A percentile compares a stretch with the other conserved stretches of the same genome.
These are phyloP conservation scores for Saprolegnia diclina DNA, from an alignment of 352 stramenopile species.

Conservation along the genomic window DNA sequence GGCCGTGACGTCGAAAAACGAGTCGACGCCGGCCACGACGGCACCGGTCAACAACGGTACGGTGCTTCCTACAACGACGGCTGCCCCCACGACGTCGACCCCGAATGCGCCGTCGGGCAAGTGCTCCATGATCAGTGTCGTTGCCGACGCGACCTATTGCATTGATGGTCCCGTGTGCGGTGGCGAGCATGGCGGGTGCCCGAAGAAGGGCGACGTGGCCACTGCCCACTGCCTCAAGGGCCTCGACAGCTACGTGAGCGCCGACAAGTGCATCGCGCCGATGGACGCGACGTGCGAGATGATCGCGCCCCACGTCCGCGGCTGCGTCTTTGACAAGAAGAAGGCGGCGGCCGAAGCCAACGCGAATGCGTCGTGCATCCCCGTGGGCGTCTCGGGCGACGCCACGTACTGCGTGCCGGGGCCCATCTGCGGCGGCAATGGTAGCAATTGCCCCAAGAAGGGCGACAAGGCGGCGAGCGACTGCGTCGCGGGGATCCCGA, in stretches of 20 bases:
- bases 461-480: slow-evolving; percentile 33
- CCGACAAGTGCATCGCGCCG: slow-evolving; percentile 31
- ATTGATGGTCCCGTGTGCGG: slow-evolving; percentile 40
- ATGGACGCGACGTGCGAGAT: slow-evolving; percentile 41
- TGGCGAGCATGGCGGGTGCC: slow-evolving; percentile 31
- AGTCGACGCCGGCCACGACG: neutral
- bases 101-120: neutral
- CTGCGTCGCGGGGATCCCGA: slow-evolving; percentile 31
- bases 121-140: slow-evolving; percentile 37
- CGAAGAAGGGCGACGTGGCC: slow-evolving; percentile 33
- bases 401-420: slow-evolving; percentile 47
- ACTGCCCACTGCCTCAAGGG: slow-evolving; percentile 32
- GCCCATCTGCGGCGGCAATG: slow-evolving; percentile 35
- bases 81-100: neutral
- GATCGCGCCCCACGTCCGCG: slow-evolving; percentile 28
- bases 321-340: slow-evolving; percentile 35
- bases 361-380: slow-evolving; percentile 29
- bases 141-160: slow-evolving; percentile 44
- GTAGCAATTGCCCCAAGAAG: slow-evolving; percentile 34
- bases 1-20: neutral
- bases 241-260: slow-evolving; percentile 29
- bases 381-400: slow-evolving; percentile 36
- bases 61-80: neutral
- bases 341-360: neutral
- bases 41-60: neutral